Percentiles rank a stretch among this genome's conserved stretches.
Evolutionary conservation across 108 stramenopile species (phyloP).

Genomic region (Schizochytrium sp.): DNA sequence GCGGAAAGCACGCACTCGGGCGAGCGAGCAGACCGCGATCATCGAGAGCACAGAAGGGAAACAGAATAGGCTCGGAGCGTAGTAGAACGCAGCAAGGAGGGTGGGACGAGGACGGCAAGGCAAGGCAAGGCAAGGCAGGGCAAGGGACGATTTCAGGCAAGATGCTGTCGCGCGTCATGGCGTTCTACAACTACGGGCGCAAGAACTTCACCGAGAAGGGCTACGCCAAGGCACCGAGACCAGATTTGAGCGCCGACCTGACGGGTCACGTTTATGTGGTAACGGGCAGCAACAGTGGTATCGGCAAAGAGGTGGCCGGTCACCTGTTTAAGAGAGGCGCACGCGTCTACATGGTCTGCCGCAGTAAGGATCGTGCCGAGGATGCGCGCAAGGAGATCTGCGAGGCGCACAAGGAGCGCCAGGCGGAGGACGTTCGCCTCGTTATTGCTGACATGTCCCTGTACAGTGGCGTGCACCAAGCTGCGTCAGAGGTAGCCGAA

Average conservation of each 20-base stretch:
- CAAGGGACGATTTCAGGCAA: neutral
- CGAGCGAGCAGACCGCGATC: too few relatives aligned
- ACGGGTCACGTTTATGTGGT: conserved; percentile 21
- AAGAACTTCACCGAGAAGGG: conserved; percentile 24
- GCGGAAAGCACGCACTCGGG: too few relatives aligned
- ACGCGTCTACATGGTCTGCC: conserved; percentile 78
- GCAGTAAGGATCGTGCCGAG: conserved; percentile 69
- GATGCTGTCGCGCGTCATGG: neutral
- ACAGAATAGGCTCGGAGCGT: too few relatives aligned
- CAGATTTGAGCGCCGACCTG: neutral
- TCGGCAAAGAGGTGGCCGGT: conserved; percentile 19
- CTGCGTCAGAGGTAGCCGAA: conserved; percentile 45
- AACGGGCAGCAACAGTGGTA: conserved; percentile 30
- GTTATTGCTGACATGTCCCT: conserved; percentile 56
- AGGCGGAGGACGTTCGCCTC: conserved; percentile 55
- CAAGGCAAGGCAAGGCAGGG: too few relatives aligned
- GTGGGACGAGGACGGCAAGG: too few relatives aligned
- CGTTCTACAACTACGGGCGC: conserved; percentile 26
- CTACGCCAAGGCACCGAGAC: conserved; percentile 15
- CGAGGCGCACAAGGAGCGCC: conserved; percentile 33
- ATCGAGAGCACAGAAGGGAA: too few relatives aligned
- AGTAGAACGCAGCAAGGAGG: too few relatives aligned
- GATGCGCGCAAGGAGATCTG: conserved; percentile 62
- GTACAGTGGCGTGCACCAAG: conserved; percentile 49
- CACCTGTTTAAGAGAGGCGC: conserved; percentile 56